Evolutionary conservation across 305 asterid genomes (phyloP).

Genomic region (Fraxinus paxiana): DNA sequence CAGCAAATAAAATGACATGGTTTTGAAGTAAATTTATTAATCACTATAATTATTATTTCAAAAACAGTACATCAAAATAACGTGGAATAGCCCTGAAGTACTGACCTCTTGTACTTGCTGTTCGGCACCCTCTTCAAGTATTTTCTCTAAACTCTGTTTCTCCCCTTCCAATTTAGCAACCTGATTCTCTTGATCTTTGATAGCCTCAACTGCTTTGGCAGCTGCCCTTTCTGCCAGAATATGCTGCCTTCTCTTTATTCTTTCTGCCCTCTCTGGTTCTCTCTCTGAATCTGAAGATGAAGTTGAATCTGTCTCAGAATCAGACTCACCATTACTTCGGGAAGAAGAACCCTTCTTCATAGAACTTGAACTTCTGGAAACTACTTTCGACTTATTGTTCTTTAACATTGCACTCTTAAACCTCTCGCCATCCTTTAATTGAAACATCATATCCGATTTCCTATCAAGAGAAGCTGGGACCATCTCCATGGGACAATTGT

Average conservation of each 20-base stretch:
- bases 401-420: slow-evolving; percentile 27
- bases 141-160: slow-evolving; percentile 90
- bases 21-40: slow-evolving; percentile 27
- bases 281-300: slow-evolving; percentile 82
- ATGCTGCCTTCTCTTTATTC: slow-evolving; percentile 76
- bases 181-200: slow-evolving; percentile 76
- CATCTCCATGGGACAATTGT: slow-evolving; percentile 16
- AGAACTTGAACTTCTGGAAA: slow-evolving; percentile 40
- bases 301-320: slow-evolving; percentile 66
- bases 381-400: slow-evolving; percentile 33
- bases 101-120: slow-evolving; percentile 89
- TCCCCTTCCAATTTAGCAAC: slow-evolving; percentile 93
- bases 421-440: slow-evolving; percentile 33
- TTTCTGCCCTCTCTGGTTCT: slow-evolving; percentile 80
- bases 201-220: slow-evolving; percentile 78
- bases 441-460: slow-evolving; percentile 35
- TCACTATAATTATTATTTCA: slow-evolving; percentile 11
- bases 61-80: not conserved
- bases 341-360: slow-evolving; percentile 47
- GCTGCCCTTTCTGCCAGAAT: slow-evolving; percentile 89
- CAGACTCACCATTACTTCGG: slow-evolving; percentile 65
- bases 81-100: not conserved
- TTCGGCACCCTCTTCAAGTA: slow-evolving; percentile 77
- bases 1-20: not conserved
- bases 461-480: slow-evolving; percentile 34